These are phyloP conservation scores for Cyclotella atomus DNA, from an alignment of 108 stramenopile species.

Conservation along the genomic window DNA sequence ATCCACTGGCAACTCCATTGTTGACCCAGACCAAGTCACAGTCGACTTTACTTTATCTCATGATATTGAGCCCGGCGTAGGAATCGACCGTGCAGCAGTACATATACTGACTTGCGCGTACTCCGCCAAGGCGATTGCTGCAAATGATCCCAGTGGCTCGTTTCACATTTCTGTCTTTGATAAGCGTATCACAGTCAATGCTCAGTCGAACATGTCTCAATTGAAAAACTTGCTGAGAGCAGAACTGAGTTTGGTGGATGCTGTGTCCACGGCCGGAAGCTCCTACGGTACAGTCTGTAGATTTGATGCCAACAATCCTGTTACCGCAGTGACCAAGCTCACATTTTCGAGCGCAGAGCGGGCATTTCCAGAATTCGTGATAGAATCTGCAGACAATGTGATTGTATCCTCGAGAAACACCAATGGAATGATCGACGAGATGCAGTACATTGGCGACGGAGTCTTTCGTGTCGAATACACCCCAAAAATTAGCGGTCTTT, in stretches of 20 bases:
- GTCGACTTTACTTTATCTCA: slow-evolving; percentile 51
- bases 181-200: slow-evolving; percentile 22
- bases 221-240: slow-evolving; percentile 14
- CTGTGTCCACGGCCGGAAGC: slow-evolving; percentile 14
- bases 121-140: slow-evolving; percentile 13
- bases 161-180: slow-evolving; percentile 32
- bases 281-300: slow-evolving; percentile 37
- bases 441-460: slow-evolving; percentile 59
- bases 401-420: slow-evolving; percentile 18
- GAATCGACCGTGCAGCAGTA: slow-evolving; percentile 62
- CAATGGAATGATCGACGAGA: slow-evolving; percentile 53
- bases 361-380: slow-evolving; percentile 18
- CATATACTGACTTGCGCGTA: slow-evolving; percentile 55
- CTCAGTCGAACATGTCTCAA: slow-evolving; percentile 15
- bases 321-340: slow-evolving; percentile 24
- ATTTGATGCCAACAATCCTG: slow-evolving; percentile 22
- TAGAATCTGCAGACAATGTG: slow-evolving; percentile 27
- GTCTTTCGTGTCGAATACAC: slow-evolving; percentile 66
- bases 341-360: slow-evolving; percentile 22
- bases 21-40: slow-evolving; percentile 23
- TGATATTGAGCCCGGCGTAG: slow-evolving; percentile 29
- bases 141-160: slow-evolving; percentile 28
- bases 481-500: slow-evolving; percentile 65
- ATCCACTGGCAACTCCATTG: slow-evolving; percentile 58
- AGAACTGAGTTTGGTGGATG: slow-evolving; percentile 15